These are phyloP conservation scores for Penicillium sp. DNA, from an alignment of 2,329 filamentous ascomycete species.

Conservation along the genomic window DNA sequence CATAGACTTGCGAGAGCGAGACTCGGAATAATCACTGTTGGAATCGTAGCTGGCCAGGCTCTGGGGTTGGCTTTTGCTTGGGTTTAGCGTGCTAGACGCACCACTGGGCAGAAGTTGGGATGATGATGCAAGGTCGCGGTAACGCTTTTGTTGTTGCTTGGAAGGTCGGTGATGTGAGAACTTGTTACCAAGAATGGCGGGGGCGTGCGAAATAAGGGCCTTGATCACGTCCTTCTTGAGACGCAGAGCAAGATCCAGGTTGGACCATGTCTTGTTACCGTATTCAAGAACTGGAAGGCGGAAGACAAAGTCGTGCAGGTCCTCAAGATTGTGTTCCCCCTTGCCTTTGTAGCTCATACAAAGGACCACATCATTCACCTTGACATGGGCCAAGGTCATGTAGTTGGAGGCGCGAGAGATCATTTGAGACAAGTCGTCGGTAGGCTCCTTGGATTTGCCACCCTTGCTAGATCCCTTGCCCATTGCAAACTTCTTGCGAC, in stretches of 20 bases:
- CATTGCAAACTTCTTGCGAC: conserved; percentile 52
- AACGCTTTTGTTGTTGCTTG: conserved; percentile 73
- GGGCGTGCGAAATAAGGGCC: conserved; percentile 90
- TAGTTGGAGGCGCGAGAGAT: conserved; percentile 92
- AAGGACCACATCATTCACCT: conserved; percentile 90
- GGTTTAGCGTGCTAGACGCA: conserved; percentile 31
- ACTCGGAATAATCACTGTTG: conserved; percentile 40
- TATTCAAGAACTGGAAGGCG: conserved; percentile 92
- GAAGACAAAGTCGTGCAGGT: conserved; percentile 97
- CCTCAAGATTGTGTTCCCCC: conserved; percentile 91
- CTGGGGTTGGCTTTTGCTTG: conserved; percentile 31
- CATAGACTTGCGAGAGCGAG: conserved; percentile 38
- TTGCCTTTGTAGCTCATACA: conserved; percentile 97
- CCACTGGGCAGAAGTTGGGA: conserved; percentile 62
- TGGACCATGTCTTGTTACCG: conserved; percentile 98
- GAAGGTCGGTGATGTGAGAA: conserved; percentile 85
- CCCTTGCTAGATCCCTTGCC: conserved; percentile 50
- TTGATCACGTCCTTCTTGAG: conserved; percentile 94
- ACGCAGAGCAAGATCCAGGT: conserved; percentile 87
- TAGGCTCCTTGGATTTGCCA: conserved; percentile 63
- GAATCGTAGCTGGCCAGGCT: conserved; percentile 43
- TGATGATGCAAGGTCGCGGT: conserved; percentile 81
- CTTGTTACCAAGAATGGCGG: conserved; percentile 96
- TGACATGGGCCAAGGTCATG: conserved; percentile 95
- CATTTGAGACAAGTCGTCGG: conserved; percentile 95